Conservation (phyloP, 2,329 filamentous ascomycete species). For the Paramyrothecium roridum region DNA sequence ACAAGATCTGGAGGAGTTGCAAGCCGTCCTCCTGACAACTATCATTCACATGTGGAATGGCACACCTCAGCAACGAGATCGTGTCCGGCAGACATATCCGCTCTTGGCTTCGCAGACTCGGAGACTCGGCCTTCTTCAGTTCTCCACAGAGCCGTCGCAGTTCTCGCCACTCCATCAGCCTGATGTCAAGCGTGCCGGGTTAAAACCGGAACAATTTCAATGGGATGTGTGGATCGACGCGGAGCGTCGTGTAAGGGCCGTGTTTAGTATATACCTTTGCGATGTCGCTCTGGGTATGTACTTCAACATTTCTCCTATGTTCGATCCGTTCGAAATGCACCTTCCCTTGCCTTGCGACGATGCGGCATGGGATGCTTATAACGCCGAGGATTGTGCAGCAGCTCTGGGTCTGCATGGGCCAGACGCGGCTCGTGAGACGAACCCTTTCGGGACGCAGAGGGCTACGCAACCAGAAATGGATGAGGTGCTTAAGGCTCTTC, state of each 20-base stretch:
- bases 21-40: slow-evolving; percentile 62
- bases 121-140: slow-evolving; percentile 51
- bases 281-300: slow-evolving; percentile 67
- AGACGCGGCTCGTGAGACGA: slow-evolving; percentile 50
- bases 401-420: slow-evolving; percentile 62
- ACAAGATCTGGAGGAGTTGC: slow-evolving; percentile 61
- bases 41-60: slow-evolving; percentile 69
- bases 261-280: slow-evolving; percentile 62
- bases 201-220: slow-evolving; percentile 53
- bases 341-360: slow-evolving; percentile 71
- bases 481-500: slow-evolving; percentile 57
- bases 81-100: slow-evolving; percentile 57
- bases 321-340: slow-evolving; percentile 62
- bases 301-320: slow-evolving; percentile 64
- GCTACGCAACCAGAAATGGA: slow-evolving; percentile 64
- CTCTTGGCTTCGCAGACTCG: slow-evolving; percentile 55
- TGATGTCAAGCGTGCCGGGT: slow-evolving; percentile 40
- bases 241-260: slow-evolving; percentile 63
- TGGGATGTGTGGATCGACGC: slow-evolving; percentile 69
- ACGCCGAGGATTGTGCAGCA: slow-evolving; percentile 56
- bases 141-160: slow-evolving; percentile 44
- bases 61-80: slow-evolving; percentile 60
- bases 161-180: slow-evolving; percentile 62
- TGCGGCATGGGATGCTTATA: slow-evolving; percentile 67
- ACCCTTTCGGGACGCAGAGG: slow-evolving; percentile 60